Percentiles rank a stretch among this genome's conserved stretches.
Conservation (phyloP, 2,329 filamentous ascomycete species). For the Alternaria sp. region DNA sequence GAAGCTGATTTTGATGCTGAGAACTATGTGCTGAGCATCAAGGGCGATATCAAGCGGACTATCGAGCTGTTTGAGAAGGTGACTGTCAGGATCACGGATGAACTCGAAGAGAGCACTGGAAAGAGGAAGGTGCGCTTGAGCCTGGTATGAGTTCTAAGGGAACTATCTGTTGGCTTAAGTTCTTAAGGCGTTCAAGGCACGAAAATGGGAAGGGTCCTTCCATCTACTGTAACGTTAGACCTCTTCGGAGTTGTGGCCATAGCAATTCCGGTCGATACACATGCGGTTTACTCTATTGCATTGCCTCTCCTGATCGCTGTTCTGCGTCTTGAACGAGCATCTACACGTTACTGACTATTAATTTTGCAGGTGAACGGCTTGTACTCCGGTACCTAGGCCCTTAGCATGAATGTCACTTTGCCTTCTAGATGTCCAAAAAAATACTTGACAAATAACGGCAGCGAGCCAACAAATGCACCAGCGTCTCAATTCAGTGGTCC, state of each 20-base stretch:
- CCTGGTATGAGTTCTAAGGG: slow-evolving; percentile 44
- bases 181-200: neutral
- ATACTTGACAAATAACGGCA: neutral
- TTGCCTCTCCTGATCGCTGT: neutral
- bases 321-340: neutral
- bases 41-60: slow-evolving; percentile 60
- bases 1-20: slow-evolving; percentile 85
- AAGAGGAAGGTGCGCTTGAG: slow-evolving; percentile 87
- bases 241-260: neutral
- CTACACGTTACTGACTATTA: neutral
- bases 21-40: slow-evolving; percentile 74
- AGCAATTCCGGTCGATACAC: neutral
- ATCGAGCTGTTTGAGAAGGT: slow-evolving; percentile 94
- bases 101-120: slow-evolving; percentile 93
- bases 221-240: neutral
- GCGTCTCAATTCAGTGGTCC: neutral
- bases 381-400: neutral
- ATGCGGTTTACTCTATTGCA: neutral
- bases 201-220: neutral
- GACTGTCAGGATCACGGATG: slow-evolving; percentile 84
- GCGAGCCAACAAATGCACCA: neutral
- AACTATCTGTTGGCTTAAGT: neutral
- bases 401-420: neutral
- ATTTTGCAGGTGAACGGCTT: neutral
- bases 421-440: neutral